Evolutionary conservation across 139 green algal genomes (phyloP).

Genomic region (Coccomyxa sp.): DNA sequence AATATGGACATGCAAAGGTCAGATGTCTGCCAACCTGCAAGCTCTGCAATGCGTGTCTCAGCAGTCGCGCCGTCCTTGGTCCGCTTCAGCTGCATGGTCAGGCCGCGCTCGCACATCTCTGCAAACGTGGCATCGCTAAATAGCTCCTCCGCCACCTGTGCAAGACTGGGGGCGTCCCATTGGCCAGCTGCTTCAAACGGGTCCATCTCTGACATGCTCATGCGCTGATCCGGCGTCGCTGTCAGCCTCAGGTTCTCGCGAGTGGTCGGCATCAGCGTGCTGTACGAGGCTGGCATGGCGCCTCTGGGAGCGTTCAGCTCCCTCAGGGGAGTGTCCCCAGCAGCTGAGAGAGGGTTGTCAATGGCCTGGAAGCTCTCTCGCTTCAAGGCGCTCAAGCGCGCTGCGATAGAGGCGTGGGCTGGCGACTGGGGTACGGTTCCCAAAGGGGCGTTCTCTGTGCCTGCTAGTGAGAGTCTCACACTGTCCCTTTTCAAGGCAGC

Average conservation of each 20-base stretch:
- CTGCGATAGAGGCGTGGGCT: not conserved
- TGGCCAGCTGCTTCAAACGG: slow-evolving; percentile 33
- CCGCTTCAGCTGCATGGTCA: slow-evolving; percentile 67
- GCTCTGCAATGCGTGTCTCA: slow-evolving; percentile 70
- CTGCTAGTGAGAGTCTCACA: slow-evolving; percentile 17
- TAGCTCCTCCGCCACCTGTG: slow-evolving; percentile 35
- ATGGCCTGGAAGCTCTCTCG: not conserved
- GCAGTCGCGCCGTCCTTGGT: slow-evolving; percentile 78
- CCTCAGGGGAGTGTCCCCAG: no score
- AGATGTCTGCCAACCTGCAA: slow-evolving; percentile 44
- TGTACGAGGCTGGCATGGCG: not conserved
- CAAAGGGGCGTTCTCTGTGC: not conserved
- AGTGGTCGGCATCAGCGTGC: not conserved
- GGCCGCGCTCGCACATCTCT: slow-evolving; percentile 47
- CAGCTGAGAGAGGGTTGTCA: not conserved
- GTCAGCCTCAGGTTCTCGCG: not conserved
- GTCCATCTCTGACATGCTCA: slow-evolving; percentile 1
- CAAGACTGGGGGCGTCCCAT: slow-evolving; percentile 27
- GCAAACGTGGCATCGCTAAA: slow-evolving; percentile 60
- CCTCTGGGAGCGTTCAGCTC: not conserved
- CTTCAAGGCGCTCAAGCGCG: not conserved
- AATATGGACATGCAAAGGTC: not conserved
- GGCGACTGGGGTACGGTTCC: not conserved
- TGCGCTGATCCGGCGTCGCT: not conserved
- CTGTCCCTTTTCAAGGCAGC: slow-evolving; percentile 34